phyloP scores from a whole-genome alignment of 2,329 filamentous ascomycete genomes.

The Colletotrichum musicola region DNA sequence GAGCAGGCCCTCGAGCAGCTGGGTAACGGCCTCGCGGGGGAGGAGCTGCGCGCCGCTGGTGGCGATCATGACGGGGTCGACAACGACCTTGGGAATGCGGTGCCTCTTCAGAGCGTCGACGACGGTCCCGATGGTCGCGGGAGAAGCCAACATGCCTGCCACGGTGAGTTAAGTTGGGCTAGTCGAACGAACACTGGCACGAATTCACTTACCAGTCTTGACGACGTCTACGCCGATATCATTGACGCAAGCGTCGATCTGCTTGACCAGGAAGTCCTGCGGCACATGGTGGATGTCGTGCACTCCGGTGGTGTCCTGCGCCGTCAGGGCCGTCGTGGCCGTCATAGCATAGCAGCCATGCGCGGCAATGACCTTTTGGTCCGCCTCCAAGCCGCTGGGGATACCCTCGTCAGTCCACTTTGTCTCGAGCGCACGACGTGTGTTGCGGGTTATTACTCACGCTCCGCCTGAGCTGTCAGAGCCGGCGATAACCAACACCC shows the following conservation, averaged over 20 bases:
- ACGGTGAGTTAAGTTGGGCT: neutral
- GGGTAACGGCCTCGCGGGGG: constrained; percentile 71
- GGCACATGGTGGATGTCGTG: constrained; percentile 84
- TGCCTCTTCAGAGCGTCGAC: constrained; percentile 72
- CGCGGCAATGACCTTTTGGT: constrained; percentile 93
- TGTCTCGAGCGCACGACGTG: neutral
- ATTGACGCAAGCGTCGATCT: constrained; percentile 85
- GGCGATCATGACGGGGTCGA: constrained; percentile 93
- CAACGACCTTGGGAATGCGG: constrained; percentile 69
- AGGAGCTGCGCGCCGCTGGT: constrained; percentile 82
- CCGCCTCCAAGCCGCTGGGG: constrained; percentile 88
- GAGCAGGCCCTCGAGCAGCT: constrained; percentile 71
- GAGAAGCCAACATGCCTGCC: constrained; percentile 84
- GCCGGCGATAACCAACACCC: constrained; percentile 86
- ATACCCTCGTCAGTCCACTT: neutral
- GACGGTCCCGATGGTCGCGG: constrained; percentile 76
- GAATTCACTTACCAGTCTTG: constrained; percentile 78
- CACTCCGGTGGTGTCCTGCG: constrained; percentile 91
- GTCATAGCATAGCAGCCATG: constrained; percentile 98
- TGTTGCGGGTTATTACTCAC: constrained; percentile 55
- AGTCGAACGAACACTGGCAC: neutral
- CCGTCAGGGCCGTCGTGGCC: constrained; percentile 94
- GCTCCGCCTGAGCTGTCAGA: constrained; percentile 93
- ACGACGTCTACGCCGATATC: constrained; percentile 92
- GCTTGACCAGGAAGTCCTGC: constrained; percentile 81